These are phyloP conservation scores for Bryoglossum gracile DNA, from an alignment of 495 filamentous ascomycete species.

Conservation along the genomic window DNA sequence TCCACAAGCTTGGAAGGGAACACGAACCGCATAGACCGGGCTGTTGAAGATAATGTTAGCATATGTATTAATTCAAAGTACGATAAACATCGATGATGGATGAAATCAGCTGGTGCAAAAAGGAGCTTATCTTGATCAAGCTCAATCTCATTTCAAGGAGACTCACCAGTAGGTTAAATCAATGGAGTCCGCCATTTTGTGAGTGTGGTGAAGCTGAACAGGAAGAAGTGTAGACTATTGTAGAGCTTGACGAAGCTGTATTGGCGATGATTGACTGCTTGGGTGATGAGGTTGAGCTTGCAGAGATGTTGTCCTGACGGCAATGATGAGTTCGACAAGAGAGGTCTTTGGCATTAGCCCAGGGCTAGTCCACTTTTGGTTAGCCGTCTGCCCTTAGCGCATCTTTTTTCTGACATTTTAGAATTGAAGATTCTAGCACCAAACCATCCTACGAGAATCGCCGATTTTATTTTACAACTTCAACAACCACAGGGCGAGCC, in stretches of 20 bases:
- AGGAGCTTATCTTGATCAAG: constrained; percentile 25
- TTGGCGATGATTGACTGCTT: constrained; percentile 33
- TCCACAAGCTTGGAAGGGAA: constrained; percentile 17
- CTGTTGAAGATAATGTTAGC: constrained; percentile 48
- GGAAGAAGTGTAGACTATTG: constrained; percentile 17
- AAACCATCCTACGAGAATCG: background rate
- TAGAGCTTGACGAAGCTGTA: constrained; percentile 21
- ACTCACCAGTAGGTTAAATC: constrained; percentile 21
- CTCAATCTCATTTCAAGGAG: background rate
- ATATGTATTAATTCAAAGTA: constrained; percentile 1
- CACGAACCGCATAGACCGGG: constrained; percentile 98
- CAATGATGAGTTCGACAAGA: constrained; percentile 26
- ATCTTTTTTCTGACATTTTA: constrained; percentile 6
- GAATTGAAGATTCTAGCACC: constrained; percentile 2
- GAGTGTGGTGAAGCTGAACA: constrained; percentile 14
- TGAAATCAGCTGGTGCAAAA: background rate
- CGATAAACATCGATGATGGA: constrained; percentile 14
- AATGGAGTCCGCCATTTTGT: constrained; percentile 17
- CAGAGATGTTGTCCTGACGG: constrained; percentile 19
- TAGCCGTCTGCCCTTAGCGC: background rate
- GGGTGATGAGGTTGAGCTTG: constrained; percentile 38
- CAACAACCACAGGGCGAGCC: constrained; percentile 42
- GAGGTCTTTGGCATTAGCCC: constrained; percentile 14
- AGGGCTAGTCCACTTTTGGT: background rate
- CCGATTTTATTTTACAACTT: background rate